Base-by-base conservation (phyloP, 2,329 filamentous ascomycete species). In the Colletotrichum neosansevieriae region DNA sequence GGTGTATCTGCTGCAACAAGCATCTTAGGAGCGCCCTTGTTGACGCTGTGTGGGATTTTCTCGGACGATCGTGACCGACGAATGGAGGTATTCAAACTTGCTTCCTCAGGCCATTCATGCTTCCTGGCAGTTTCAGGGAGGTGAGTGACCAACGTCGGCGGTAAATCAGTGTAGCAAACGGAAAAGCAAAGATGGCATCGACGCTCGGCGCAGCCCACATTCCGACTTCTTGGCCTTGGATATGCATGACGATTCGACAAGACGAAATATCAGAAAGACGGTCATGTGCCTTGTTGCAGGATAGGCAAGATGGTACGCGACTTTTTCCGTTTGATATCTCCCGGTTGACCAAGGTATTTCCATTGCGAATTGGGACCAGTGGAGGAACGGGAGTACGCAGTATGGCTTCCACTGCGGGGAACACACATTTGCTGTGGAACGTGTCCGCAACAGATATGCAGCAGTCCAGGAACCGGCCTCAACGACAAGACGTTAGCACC, bases 271-370 rank as follows among this genome's bases (percentile, higher is more conserved):
- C 49, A 17, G 34, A 57, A 45, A 17, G 34, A 36, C 9, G 44
- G 44, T 63, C 58, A 67, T 67, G 63, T 63, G 63, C 50, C 58
- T n/a, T 38, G 42, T n/a, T 51, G 63, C 58, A 50, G 38, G 44
- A 44, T 44, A 34, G 49, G 38, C 24, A 44, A 44, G 44, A 44
- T 51, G 50, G n/a, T 15, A 29, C 42, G 36, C 51, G 42, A 44
- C 58, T 36, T 57, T 36, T 63, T 36, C 58, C 29, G 44, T 42
- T 45, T 57, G 49, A 66, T 49, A 54, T 56, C 13, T 54, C 32
- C 42, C 32, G 29, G 49, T 32, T 3, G n/a, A 42, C 49, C 40
- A 54, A 42, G 44, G 32, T 2, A 17, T n/a, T 17, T n/a, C 10
- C 7, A 34, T 15, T 53, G 34, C 15, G n/a, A 19, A 29, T 49